phyloP scores from a whole-genome alignment of 768 basidiomycete species.

The Xanthoconium purpureum region DNA sequence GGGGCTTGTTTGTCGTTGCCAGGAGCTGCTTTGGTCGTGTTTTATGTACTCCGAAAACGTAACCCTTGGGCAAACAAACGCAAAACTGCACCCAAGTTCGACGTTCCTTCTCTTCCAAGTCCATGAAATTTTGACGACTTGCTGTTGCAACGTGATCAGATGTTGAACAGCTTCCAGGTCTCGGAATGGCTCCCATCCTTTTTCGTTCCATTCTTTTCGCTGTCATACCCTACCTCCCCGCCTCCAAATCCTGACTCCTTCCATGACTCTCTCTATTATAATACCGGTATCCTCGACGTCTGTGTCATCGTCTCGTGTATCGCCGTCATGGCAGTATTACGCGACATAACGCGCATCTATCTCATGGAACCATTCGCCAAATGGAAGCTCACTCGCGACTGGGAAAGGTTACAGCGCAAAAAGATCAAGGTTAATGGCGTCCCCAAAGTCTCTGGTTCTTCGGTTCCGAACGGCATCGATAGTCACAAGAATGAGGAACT shows the following conservation, averaged over 20 bases:
- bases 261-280: constrained; percentile 65
- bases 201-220: constrained; percentile 64
- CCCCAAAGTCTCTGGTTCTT: constrained; percentile 18
- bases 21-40: constrained; percentile 20
- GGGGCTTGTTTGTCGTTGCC: constrained; percentile 7
- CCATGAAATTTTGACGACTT: constrained; percentile 36
- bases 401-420: constrained; percentile 28
- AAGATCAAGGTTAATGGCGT: constrained; percentile 24
- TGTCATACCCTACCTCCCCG: constrained; percentile 63
- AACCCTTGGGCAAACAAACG: constrained; percentile 29
- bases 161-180: constrained; percentile 34
- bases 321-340: constrained; percentile 78
- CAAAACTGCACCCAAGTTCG: constrained; percentile 21
- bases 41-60: constrained; percentile 28
- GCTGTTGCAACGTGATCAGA: constrained; percentile 28
- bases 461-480: constrained; percentile 31
- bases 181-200: constrained; percentile 49
- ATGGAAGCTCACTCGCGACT: constrained; percentile 65
- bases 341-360: constrained; percentile 72
- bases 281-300: constrained; percentile 70
- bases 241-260: constrained; percentile 70
- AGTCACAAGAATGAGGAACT: constrained; percentile 23
- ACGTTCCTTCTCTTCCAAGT: constrained; percentile 17
- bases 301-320: constrained; percentile 81
- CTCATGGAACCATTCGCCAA: constrained; percentile 79